Evolutionary conservation across 768 basidiomycete species (phyloP), one percentile per base, ranked within the genome.

Genomic region (Termitomyces sp.): DNA sequence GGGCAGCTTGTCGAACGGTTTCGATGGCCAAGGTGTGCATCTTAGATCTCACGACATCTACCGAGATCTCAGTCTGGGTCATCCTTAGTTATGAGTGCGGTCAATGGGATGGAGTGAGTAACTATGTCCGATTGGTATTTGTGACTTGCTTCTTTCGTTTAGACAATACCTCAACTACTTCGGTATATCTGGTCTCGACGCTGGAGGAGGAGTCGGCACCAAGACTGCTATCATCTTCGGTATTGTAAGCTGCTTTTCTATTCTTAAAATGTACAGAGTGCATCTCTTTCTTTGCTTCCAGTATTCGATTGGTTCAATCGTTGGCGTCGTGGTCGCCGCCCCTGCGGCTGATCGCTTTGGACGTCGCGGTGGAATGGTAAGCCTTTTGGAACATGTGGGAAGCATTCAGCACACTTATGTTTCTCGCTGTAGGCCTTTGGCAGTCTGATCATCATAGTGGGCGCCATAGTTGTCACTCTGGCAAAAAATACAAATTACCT

Each of bases 1-100:
- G 75, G 74, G 75, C 7, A 76, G 75, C 59, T 60, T 76, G 60
- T 74, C 78, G 1, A 79, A 79, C 59, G 77, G 78, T 43, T 79
- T 79, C 43, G 76, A 79, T 55, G 77, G 77, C 20, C 74, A 75
- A 53, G 76, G 77, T 76, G 57, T 54, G 71, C 56, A 39, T 54
- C 29, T 34, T 34, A 12, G 36, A 24, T 32, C 46, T 52, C 47
- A 29, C 42, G 26, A 24, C 39, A 41, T 50, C 53, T 53, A 26
- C 8, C 39, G 41, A 29, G 5, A 52, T 26, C 54, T 31, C 32
- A 31, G 22, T 44, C 5, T 16, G 36, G 6, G 36, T 39, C 29
- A 36, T 24, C 56, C 18, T 18, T 43, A 78, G 78, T 79, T 20
- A 78, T 79, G 76, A 74, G 75, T 61, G 77, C 74, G 18, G 72